phyloP scores from a whole-genome alignment of 768 basidiomycete species.

The Sistotremastrum niveocremeum region DNA sequence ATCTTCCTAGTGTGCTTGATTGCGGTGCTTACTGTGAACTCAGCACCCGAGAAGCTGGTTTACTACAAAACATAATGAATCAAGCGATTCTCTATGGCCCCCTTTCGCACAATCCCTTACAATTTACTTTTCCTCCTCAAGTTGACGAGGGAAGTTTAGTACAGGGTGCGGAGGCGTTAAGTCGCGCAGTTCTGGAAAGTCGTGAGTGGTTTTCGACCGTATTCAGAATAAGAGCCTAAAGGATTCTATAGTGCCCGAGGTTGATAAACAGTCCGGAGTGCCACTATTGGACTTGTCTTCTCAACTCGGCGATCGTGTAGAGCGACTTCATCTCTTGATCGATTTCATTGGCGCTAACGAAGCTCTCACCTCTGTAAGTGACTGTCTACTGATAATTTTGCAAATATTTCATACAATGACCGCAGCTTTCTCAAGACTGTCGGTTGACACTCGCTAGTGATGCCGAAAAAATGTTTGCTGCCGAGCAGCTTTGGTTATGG shows the following conservation, averaged over 20 bases:
- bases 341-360: slow-evolving; percentile 81
- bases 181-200: slow-evolving; percentile 56
- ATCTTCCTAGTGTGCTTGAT: background rate
- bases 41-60: slow-evolving; percentile 48
- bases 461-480: slow-evolving; percentile 78
- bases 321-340: slow-evolving; percentile 73
- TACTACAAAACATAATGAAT: slow-evolving; percentile 70
- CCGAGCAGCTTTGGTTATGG: slow-evolving; percentile 66
- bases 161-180: slow-evolving; percentile 67
- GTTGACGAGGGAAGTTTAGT: slow-evolving; percentile 69
- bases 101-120: slow-evolving; percentile 48
- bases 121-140: slow-evolving; percentile 71
- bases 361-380: slow-evolving; percentile 53
- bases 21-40: background rate
- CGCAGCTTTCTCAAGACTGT: slow-evolving; percentile 67
- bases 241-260: slow-evolving; percentile 37
- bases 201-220: slow-evolving; percentile 27
- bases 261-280: slow-evolving; percentile 29
- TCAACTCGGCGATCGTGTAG: slow-evolving; percentile 63
- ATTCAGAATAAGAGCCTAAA: background rate
- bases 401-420: background rate
- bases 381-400: background rate
- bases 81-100: slow-evolving; percentile 74
- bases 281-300: slow-evolving; percentile 44
- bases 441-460: slow-evolving; percentile 66